A percentile compares a stretch with the other conserved stretches of the same genome.
Evolutionary conservation across 2,329 filamentous ascomycete species (phyloP).

Genomic region (Colletotrichum tamarilloi): DNA sequence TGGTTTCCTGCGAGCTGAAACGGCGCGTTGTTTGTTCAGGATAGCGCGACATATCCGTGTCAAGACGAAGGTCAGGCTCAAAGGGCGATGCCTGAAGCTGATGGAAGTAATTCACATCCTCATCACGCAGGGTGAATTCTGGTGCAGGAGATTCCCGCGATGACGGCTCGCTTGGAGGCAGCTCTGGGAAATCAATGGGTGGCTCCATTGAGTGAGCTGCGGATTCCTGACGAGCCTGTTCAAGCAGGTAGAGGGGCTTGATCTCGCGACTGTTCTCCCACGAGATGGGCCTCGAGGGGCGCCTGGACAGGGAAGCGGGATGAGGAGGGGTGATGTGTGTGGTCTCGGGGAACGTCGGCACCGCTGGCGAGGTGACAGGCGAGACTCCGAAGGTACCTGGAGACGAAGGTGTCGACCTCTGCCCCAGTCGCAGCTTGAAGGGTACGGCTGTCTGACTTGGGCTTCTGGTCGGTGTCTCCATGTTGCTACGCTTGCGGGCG

Average conservation of each 20-base stretch:
- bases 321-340: not conserved
- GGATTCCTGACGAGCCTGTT: slow-evolving; percentile 62
- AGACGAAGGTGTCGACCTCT: slow-evolving; percentile 56
- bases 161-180: slow-evolving; percentile 57
- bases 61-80: slow-evolving; percentile 49
- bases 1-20: slow-evolving; percentile 73
- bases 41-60: slow-evolving; percentile 50
- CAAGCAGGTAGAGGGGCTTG: slow-evolving; percentile 84
- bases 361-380: slow-evolving; percentile 46
- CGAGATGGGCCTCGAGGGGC: slow-evolving; percentile 63
- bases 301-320: slow-evolving; percentile 42
- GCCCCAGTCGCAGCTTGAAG: slow-evolving; percentile 64
- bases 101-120: slow-evolving; percentile 41
- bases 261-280: slow-evolving; percentile 77
- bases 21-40: slow-evolving; percentile 51
- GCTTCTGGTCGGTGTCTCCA: slow-evolving; percentile 60
- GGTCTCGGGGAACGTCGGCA: slow-evolving; percentile 45
- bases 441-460: slow-evolving; percentile 70
- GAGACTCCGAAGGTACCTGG: slow-evolving; percentile 53
- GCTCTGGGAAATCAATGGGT: slow-evolving; percentile 58
- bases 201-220: slow-evolving; percentile 39
- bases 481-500: slow-evolving; percentile 59
- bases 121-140: slow-evolving; percentile 42
- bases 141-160: slow-evolving; percentile 49
- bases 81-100: slow-evolving; percentile 35